Evolutionary conservation across 2,329 filamentous ascomycete species (phyloP), one percentile per base, ranked within the genome.

Genomic region (Trichoderma sp.): DNA sequence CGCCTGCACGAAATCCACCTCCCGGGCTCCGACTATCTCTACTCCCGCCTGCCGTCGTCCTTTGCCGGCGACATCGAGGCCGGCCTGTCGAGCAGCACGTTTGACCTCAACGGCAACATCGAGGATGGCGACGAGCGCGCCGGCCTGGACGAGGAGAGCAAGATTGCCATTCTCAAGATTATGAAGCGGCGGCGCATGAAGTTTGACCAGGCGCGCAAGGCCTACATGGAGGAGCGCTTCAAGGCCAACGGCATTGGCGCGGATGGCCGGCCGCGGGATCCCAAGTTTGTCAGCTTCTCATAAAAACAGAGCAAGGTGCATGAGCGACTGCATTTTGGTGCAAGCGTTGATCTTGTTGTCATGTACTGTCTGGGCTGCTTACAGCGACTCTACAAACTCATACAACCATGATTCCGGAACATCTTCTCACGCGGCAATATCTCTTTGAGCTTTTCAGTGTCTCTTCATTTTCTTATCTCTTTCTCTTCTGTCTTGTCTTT

Each of bases 251-350:
- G 92, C 63, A 97, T 99, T 78, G 93, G 90, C 1, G 86, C 92
- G 5, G 96, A 99, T 80, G 96, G 96, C 5, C 83, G 90, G 74
- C 96, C 96, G 71, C 87, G 89, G 77, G 95, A 98, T 83, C 94
- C 94, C 71, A 97, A 97, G 83, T 97, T 97, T 78, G 94, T 98
- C 70, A 96, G 92, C 78, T 98, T 98, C 81, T 83, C 81, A 57
- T 82, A 79, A 13, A 2, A 13, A 2, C 13, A 5, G 21, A 5
- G 16, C n/a, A 43, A 49, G 16, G 4, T 35, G 37, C 16, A 59
- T 58, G 43, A 5, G 37, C 58, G 33, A 55, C n/a, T 53, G 29
- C 16, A 24, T 35, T n/a, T 49, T 13, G 47, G 10, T 24, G 33
- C 40, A 40, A 19, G 31, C 49, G 49, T 35, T 56, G 49, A 43